Base-by-base conservation (phyloP, 2,329 filamentous ascomycete genomes). In the Arthrobotrys musiformis region DNA sequence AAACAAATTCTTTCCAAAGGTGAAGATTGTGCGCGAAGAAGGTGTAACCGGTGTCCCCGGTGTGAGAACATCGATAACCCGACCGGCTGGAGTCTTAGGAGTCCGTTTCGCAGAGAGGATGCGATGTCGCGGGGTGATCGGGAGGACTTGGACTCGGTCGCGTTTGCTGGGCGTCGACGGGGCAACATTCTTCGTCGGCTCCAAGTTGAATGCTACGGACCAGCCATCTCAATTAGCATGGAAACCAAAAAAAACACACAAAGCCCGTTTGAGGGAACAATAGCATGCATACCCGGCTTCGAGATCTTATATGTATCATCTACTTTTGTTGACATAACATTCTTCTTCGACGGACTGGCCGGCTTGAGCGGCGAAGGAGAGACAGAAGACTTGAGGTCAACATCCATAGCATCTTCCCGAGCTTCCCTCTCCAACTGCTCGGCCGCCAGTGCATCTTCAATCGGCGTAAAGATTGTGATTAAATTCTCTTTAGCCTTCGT, bases 1-100 rank as follows among this genome's bases (percentile, higher is more conserved):
- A 82, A 99, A 99, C 1, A 97, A 85, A 81, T 97, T 93, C 30
- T 94, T 90, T 15, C 93, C 95, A 76, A 90, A 88, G 79, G 95
- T 93, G 83, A 97, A 98, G 40, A 97, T 87, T 0, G 93, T 95
- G n/a, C 64, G 79, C 0, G 80, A 79, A 8, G 79, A 79, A 15
- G 80, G 64, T 6, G 78, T 75, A 6, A 42, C 40, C 17, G 79
- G 75, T 42, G 79, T 81, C 30, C 68, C 58, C 8, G 61, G 67
- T 7, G 66, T 72, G 56, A 66, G 28, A 40, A 60, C 42, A 44
- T 77, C 61, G 58, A 72, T 64, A 64, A 80, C 62, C 61, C 79
- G 56, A 63, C 78, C 48, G 68, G 48, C 78, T 78, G 73, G 79
- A 9, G 73, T 79, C 2, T 81, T 79, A 7, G 81, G 80, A 4